Conservation (phyloP, 495 filamentous ascomycete species). For the Aspergillus nanangensis region DNA sequence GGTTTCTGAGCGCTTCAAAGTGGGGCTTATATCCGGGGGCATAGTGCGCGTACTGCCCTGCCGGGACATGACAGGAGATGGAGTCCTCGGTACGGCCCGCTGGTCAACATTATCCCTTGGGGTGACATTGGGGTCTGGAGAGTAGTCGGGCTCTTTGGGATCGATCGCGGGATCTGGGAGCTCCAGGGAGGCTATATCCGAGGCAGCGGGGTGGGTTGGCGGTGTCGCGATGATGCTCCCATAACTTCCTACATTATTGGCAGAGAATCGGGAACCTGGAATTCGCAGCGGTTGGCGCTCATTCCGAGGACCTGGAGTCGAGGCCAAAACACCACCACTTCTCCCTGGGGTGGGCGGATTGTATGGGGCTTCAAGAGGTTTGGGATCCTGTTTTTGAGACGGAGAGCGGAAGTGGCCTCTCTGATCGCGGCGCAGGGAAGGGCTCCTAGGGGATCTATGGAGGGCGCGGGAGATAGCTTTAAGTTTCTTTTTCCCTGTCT, state of each 20-base stretch:
- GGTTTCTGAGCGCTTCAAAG: slow-evolving; percentile 9
- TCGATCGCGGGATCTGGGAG: slow-evolving; percentile 74
- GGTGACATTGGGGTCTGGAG: slow-evolving; percentile 11
- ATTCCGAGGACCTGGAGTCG: slow-evolving; percentile 20
- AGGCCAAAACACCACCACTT: slow-evolving; percentile 16
- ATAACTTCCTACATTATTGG: slow-evolving; percentile 47
- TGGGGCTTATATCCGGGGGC: slow-evolving; percentile 9
- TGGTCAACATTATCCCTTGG: slow-evolving; percentile 9
- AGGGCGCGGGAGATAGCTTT: slow-evolving; percentile 73
- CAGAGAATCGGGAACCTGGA: slow-evolving; percentile 36
- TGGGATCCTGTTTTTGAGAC: neutral
- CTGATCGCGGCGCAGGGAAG: slow-evolving; percentile 10
- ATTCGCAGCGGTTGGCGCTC: slow-evolving; percentile 37
- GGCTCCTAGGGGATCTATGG: slow-evolving; percentile 51
- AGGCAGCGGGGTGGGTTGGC: slow-evolving; percentile 29
- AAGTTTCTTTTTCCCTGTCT: slow-evolving; percentile 83
- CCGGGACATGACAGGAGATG: slow-evolving; percentile 26
- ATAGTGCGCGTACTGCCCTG: slow-evolving; percentile 12
- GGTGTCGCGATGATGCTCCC: slow-evolving; percentile 72
- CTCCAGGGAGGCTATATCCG: slow-evolving; percentile 50
- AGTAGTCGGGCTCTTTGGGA: slow-evolving; percentile 28
- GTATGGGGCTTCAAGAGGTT: slow-evolving; percentile 17
- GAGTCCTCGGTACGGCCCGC: slow-evolving; percentile 11
- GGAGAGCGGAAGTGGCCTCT: too few species aligned
- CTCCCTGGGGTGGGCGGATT: slow-evolving; percentile 9